Base-by-base conservation (phyloP, 2,329 filamentous ascomycete species). In the Colletotrichum magnum region DNA sequence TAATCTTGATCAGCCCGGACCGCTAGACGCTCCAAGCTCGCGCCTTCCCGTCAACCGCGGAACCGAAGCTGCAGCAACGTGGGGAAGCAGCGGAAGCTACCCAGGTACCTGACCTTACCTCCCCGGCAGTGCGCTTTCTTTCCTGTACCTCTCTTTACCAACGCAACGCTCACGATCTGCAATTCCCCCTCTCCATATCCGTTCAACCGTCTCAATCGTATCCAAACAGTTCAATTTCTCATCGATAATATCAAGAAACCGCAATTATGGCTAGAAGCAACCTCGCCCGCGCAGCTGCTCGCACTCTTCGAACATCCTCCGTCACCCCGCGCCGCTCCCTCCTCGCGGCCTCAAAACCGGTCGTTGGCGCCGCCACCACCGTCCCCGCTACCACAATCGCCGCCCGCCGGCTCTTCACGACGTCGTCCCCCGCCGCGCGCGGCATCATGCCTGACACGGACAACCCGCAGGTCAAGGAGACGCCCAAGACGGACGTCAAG, bases 371-470 rank as follows among this genome's bases (percentile, higher is more conserved):
- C 15, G 12, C 74, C 75, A 71, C 73, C 75, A 71, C 73, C 75
- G 13, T 68, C 3, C 2, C 32, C 32, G 32, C 32, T 10, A 6
- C 32, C 9, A 9, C 32, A 36, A 36, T 57, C 36, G 52, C 61
- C 16, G 41, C 72, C 6, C 77, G 74, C 43, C 76, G 74, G 45
- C 70, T 70, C 51, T 78, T 83, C 69, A 79, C 78, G 24, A 75
- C 77, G 36, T 76, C 76, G 12, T 39, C 75, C 21, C 58, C 70
- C 28, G 68, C 71, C n/a, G 60, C 72, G 74, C 82, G 86, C 74
- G 88, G 88, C 69, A 85, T 91, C 74, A 87, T 87, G 70, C 89
- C 90, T n/a, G 85, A 89, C 70, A 86, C 87, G 6, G 80, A 85
- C 48, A 80, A 90, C 67, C 89, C 89, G 10, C 73, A 79, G 52